Percentiles rank a stretch among this genome's conserved stretches.
Evolutionary conservation across 805 yeast species (phyloP).

Genomic region (Kodamaea hsintzibuensis): DNA sequence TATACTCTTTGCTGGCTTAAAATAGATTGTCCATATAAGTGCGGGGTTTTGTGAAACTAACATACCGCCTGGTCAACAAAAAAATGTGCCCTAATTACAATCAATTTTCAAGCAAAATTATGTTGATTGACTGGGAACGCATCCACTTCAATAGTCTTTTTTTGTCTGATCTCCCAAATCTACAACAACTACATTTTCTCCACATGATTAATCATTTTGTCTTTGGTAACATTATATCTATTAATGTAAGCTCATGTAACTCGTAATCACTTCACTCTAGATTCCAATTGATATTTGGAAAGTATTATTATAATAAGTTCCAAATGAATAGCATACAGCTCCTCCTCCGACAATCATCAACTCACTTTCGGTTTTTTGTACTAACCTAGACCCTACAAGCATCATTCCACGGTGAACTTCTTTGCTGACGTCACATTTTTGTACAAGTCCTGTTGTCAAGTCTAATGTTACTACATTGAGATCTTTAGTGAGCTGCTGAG

Average conservation of each 20-base stretch:
- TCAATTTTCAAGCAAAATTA: not conserved
- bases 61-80: not conserved
- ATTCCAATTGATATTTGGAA: slow-evolving; percentile 12
- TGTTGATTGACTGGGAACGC: too few species aligned
- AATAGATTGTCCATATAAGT: not conserved
- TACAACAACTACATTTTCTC: not conserved
- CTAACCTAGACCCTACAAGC: slow-evolving; percentile 54
- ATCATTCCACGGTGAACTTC: slow-evolving; percentile 45
- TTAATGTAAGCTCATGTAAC: not conserved
- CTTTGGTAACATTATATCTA: not conserved
- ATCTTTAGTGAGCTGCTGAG: slow-evolving; percentile 27
- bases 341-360: slow-evolving; percentile 60
- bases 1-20: not conserved
- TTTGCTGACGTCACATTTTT: slow-evolving; percentile 28
- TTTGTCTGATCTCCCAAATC: not conserved
- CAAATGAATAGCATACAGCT: slow-evolving; percentile 81
- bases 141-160: too few species aligned
- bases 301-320: slow-evolving; percentile 41
- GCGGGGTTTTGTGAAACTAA: not conserved
- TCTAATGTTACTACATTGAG: slow-evolving; percentile 36
- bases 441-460: slow-evolving; percentile 15
- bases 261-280: not conserved
- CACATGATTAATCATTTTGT: too few species aligned
- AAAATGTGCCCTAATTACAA: not conserved
- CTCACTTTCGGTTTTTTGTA: slow-evolving; percentile 18